Base-by-base conservation (phyloP, 352 stramenopile genomes). In the Pythium myriotylum region DNA sequence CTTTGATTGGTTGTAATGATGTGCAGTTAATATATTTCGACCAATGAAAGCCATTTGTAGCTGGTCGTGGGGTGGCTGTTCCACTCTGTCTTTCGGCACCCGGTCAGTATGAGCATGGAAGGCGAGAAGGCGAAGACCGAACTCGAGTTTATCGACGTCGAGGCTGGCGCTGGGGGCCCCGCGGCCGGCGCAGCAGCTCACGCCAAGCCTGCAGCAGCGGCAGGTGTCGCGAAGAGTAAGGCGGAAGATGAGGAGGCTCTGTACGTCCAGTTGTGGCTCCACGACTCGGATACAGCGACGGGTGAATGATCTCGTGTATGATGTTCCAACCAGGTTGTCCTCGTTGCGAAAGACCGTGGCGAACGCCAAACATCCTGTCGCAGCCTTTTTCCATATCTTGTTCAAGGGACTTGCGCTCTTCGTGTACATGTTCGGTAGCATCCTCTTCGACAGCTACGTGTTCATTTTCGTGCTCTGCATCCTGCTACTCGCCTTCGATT, bases 391-490 rank as follows among this genome's bases (percentile, higher is more conserved):
- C 76, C 97, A 99, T 65, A 62, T 99, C 23, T 59, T 99, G 14
- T 99, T 99, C 82, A 99, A 99, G 81, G 68, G 58, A 13, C 54
- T 97, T 32, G 94, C 97, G 20, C 60, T 99, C 26, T 79, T 94
- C 29, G 58, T 98, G 52, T 99, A 99, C 75, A 75, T 99, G 22
- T 97, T 99, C 61, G 94, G 94, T n/a, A 74, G 74, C 41, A 74
- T 96, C 41, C 74, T 97, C 68, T 91, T 89, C 57, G 83, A 80
- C 60, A 97, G 94, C 80, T 98, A 97, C 62, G 91, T 99, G 39
- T 97, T 98, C 63, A 88, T 98, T 59, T 99, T 97, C 24, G 96
- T 99, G 22, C 65, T 98, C 17, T 98, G 93, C 73, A 98, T 99
- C 45, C 65, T 99, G 19, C 72, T 99, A 2, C 62, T 99, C 32